Conservation (phyloP, 2,329 filamentous ascomycete species). For the Dissoconium aciculare region DNA sequence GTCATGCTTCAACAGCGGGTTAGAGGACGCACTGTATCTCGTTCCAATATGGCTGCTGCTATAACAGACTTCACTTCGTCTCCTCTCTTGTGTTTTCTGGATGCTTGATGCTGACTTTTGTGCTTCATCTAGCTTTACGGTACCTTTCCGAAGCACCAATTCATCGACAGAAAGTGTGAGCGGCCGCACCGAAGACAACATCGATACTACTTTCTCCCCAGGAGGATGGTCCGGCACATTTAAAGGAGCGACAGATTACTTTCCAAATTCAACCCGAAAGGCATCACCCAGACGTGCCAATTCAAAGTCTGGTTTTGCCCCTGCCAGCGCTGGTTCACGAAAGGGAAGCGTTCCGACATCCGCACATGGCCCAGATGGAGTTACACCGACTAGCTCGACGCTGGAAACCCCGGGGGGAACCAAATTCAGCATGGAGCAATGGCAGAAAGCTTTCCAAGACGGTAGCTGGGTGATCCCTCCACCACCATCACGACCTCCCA, state of each 20-base stretch:
- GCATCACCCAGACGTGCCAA: constrained; percentile 3
- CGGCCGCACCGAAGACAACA: constrained; percentile 34
- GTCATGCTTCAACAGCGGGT: no score
- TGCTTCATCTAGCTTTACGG: constrained; percentile 21
- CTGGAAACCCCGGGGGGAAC: constrained; percentile 1
- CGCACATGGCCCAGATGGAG: no score
- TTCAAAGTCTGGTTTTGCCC: constrained; percentile 10
- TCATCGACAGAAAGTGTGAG: constrained; percentile 23
- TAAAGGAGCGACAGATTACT: constrained; percentile 29
- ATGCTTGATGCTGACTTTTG: no score
- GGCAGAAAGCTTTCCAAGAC: constrained; percentile 32
- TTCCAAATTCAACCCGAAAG: constrained; percentile 15
- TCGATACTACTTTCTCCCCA: constrained; percentile 36
- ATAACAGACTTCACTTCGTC: no score
- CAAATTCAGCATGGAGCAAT: constrained; percentile 29
- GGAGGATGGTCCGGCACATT: constrained; percentile 34
- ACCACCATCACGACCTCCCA: no score
- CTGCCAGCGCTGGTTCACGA: constrained; percentile 14
- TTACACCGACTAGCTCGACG: no score
- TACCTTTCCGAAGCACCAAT: constrained; percentile 15
- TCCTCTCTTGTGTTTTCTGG: no score
- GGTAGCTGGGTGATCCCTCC: constrained; percentile 23
- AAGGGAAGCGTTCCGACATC: constrained; percentile 5
- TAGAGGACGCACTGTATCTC: no score
- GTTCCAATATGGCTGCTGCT: no score